These are phyloP conservation scores for Gynostemma pentaphyllum DNA, from an alignment of 306 rosid genomes.

Conservation along the genomic window DNA sequence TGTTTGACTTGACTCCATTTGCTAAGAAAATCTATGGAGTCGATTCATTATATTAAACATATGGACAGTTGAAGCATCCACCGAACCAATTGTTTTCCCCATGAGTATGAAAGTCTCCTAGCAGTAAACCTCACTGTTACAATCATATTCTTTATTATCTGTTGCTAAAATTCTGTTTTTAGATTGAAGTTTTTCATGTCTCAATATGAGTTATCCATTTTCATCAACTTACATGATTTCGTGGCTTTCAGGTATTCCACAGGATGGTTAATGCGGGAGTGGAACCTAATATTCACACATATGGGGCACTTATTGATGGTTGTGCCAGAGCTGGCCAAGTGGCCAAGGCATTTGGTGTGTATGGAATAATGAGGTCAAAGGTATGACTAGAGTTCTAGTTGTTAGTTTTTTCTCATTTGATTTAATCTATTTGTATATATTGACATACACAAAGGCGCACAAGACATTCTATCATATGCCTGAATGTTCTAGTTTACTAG, in stretches of 20 bases:
- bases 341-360: slow-evolving; percentile 97
- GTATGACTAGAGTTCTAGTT: slow-evolving; percentile 32
- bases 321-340: slow-evolving; percentile 96
- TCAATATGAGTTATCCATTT: slow-evolving; percentile 6
- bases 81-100: background rate
- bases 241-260: slow-evolving; percentile 56
- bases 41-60: background rate
- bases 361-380: slow-evolving; percentile 97
- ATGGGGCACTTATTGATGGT: slow-evolving; percentile 95
- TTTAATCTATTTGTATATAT: background rate
- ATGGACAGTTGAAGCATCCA: background rate
- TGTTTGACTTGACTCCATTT: background rate
- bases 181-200: background rate
- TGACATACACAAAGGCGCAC: background rate
- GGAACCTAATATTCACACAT: slow-evolving; percentile 80
- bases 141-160: no score
- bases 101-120: background rate
- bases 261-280: slow-evolving; percentile 87
- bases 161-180: no score
- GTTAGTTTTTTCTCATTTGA: background rate
- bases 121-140: background rate
- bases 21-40: background rate
- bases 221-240: slow-evolving; percentile 11
- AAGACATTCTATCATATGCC: background rate
- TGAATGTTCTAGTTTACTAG: slow-evolving; percentile 7